Percentiles rank a stretch among this genome's conserved stretches.
Conservation (phyloP, 345 rosid species). For the Atalantia buxifolia region DNA sequence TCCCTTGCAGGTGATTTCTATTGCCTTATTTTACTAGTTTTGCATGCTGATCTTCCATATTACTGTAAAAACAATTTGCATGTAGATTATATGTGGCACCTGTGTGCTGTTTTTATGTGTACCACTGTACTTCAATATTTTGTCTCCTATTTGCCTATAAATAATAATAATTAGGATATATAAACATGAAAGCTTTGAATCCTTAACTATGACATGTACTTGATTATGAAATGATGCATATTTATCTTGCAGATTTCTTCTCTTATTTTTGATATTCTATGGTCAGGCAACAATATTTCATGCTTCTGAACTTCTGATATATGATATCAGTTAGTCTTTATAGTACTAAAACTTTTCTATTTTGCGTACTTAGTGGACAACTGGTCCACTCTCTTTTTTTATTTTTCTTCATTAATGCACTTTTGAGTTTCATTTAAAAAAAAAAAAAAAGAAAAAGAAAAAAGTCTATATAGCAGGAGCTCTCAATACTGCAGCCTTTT, state of each 20-base stretch:
- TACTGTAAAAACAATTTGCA: not conserved
- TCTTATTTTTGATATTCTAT: not conserved
- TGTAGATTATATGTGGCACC: not conserved
- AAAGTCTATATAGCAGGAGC: not conserved
- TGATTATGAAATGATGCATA: not conserved
- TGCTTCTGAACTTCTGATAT: not conserved
- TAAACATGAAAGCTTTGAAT: not conserved
- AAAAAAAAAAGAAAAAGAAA: no score
- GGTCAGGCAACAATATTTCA: not conserved
- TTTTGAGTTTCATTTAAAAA: no score
- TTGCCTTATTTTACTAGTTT: conserved; percentile 5
- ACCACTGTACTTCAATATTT: not conserved
- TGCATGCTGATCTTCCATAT: not conserved
- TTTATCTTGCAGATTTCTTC: not conserved
- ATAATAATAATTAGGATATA: not conserved
- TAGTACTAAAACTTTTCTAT: no score
- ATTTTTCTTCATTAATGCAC: no score
- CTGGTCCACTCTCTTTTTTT: no score
- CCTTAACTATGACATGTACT: not conserved
- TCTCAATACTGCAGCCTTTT: not conserved
- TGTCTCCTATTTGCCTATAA: not conserved
- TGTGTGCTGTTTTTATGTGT: not conserved
- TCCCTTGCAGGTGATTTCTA: conserved; percentile 72
- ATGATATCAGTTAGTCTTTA: not conserved
- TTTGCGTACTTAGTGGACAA: no score